Evolutionary conservation across 768 basidiomycete species (phyloP), one percentile per base, ranked within the genome.

Genomic region (Fomitopsis pulvina): DNA sequence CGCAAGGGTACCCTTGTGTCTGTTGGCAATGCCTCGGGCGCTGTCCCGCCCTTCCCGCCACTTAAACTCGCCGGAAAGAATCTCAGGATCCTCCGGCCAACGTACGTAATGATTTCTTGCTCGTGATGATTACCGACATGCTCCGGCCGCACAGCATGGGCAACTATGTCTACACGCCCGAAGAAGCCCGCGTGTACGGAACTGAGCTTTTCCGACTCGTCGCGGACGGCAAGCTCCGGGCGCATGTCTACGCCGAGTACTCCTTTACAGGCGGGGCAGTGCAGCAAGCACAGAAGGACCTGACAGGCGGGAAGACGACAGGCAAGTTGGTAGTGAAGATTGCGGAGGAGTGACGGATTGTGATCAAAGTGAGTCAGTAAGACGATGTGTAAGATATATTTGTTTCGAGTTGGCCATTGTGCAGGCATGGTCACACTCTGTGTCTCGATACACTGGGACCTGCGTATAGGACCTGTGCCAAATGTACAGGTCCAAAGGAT

Each of bases 11-110:
- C 92, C 0, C 76, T 96, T 29, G 88, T 96, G 12, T 85, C 83
- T 6, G 79, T 92, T 47, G 96, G 96, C 0, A 98, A 97, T 58
- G 91, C 95, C 0, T 95, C 92, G 6, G 93, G 93, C 2, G 67
- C 84, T 6, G 86, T 90, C 2, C 78, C 80, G 27, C 85, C 89
- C 0, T 83, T 96, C 63, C 68, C 83, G 2, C 77, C 87, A 0
- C 68, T 88, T 43, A 85, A 79, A 58, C 79, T 98, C 10, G 69
- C 73, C 0, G 76, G 82, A 52, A 98, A 93, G 72, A 94, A 95
- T 57, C 62, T 95, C 56, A 88, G 83, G 57, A 69, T 91, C 9
- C 56, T 81, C 41, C 81, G 88, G 28, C 89, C 90, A n/a, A 79
- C 74, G 88, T 91, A 27, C 22, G 57, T 49, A n/a, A n/a, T n/a